Evolutionary conservation across 768 basidiomycete species (phyloP), one percentile per base, ranked within the genome.

Genomic region (Peribolospora baueri): DNA sequence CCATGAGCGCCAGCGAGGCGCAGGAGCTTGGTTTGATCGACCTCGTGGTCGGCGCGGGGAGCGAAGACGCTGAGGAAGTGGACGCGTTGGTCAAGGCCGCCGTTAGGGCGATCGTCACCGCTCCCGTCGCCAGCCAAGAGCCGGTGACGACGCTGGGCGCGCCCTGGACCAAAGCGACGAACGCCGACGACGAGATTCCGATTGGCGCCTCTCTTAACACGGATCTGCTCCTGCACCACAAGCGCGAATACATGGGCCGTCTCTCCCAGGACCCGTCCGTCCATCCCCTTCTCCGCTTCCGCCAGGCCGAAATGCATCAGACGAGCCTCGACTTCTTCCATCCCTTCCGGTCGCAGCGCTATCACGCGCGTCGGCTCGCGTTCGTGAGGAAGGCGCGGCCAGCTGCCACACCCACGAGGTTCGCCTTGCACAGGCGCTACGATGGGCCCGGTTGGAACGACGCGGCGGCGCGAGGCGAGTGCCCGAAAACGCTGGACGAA

Each of bases 251-350:
- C 25, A 25, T 25, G 25, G 1, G 25, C 43, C 43, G 43, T 7
- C 43, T 13, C 43, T 45, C 8, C 43, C 43, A 45, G 43, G 1
- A 7, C 43, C 43, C 43, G 7, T 13, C 7, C 13, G 42, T 46
- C 40, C 13, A 52, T 9, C 14, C 39, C 25, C 25, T 56, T 61
- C 41, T 45, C 58, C 56, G 5, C 62, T 63, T 58, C 54, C 49
- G 64, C 13, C 59, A 55, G 52, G 61, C 64, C 50, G 64, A 65
- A 50, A 54, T 65, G 5, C 60, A 59, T 7, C 64, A 65, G 54
- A 66, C 65, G 65, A 49, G 63, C 6, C 51, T 66, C 5, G 65
- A 66, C 49, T 58, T 56, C 38, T 65, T 61, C 59, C 63, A 66
- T 47, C 64, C 65, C 3, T 48, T 60, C 45, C 49, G 65, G 47